A percentile compares a stretch with the other conserved stretches of the same genome.
Conservation (phyloP, 2,329 filamentous ascomycete species). For the Fusarium tanahbumbuense region DNA sequence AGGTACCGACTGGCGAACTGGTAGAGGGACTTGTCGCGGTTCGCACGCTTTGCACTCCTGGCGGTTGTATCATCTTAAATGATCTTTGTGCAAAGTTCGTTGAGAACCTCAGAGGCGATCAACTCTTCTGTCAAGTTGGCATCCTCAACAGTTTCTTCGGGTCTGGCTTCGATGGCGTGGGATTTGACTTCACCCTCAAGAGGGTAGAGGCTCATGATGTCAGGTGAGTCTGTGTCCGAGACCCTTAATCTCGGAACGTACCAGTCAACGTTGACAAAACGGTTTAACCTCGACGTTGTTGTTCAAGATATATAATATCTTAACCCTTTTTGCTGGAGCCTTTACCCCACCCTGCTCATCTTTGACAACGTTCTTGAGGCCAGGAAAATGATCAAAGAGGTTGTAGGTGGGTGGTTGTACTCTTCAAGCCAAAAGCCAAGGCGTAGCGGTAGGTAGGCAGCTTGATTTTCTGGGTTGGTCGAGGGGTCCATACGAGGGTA, state of each 20-base stretch:
- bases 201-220: background rate
- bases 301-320: background rate
- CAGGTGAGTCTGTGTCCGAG: background rate
- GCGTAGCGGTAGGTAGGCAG: no score
- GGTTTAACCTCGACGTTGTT: background rate
- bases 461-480: no score
- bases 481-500: no score
- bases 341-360: no score
- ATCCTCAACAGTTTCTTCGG: background rate
- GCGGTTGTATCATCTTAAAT: background rate
- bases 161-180: background rate
- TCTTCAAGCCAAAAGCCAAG: no score
- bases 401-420: no score
- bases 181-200: background rate
- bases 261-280: background rate
- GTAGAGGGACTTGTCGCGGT: background rate
- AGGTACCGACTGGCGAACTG: background rate
- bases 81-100: background rate
- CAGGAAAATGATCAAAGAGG: no score
- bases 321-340: background rate
- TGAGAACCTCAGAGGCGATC: background rate
- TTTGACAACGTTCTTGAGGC: no score
- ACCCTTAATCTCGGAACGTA: background rate
- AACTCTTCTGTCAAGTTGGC: background rate
- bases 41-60: background rate